Conservation (phyloP, 2,329 filamentous ascomycete species). For the Colletotrichum lupini region DNA sequence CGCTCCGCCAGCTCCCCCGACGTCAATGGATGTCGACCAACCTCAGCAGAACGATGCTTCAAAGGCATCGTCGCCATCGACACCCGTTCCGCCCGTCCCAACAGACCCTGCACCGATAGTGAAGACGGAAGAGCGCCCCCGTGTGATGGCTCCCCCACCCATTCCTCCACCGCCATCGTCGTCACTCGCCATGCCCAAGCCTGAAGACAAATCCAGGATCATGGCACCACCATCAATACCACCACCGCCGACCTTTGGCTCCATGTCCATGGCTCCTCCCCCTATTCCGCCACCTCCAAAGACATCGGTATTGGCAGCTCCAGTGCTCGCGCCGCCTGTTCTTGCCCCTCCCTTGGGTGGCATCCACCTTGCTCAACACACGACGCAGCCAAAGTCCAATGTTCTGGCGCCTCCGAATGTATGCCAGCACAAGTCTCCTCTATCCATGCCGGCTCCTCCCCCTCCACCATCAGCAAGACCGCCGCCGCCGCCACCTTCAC, state of each 20-base stretch:
- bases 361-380: conserved; percentile 38
- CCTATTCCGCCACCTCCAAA: conserved; percentile 26
- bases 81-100: not conserved
- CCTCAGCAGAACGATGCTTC: not conserved
- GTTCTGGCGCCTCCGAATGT: conserved; percentile 59
- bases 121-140: conserved; percentile 27
- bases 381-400: conserved; percentile 52
- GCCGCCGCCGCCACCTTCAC: conserved; percentile 34
- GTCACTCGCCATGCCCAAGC: conserved; percentile 40
- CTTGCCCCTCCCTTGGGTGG: conserved; percentile 50
- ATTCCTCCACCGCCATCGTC: conserved; percentile 28
- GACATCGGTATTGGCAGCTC: conserved; percentile 43
- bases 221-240: conserved; percentile 34
- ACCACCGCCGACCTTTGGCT: conserved; percentile 14
- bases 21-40: not conserved
- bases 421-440: conserved; percentile 48
- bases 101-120: not conserved
- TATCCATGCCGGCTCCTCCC: conserved; percentile 47
- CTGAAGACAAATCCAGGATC: conserved; percentile 37
- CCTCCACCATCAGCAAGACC: conserved; percentile 38
- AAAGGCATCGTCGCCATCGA: not conserved
- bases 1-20: not conserved
- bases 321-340: conserved; percentile 50
- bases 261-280: conserved; percentile 18
- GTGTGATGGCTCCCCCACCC: conserved; percentile 23